A percentile compares a stretch with the other conserved stretches of the same genome.
Conservation (phyloP, 306 rosid genomes). For the Citrullus mucosospermus region DNA sequence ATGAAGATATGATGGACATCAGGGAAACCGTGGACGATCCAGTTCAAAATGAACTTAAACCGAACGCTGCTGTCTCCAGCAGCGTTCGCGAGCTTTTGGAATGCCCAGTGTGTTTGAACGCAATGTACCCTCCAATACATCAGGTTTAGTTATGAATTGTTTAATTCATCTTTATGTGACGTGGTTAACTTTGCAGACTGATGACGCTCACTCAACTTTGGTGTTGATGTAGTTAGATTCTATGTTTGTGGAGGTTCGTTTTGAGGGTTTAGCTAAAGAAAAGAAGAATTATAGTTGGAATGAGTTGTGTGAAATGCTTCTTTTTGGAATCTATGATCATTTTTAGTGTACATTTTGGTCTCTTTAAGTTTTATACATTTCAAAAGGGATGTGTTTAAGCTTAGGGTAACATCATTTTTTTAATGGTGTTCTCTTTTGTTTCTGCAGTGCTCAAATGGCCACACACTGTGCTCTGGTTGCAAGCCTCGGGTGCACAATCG, state of each 20-base stretch:
- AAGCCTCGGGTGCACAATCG: slow-evolving; percentile 93
- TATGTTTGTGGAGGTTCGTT: background rate
- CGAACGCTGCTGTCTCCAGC: slow-evolving; percentile 55
- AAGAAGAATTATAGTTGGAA: background rate
- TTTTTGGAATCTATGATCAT: background rate
- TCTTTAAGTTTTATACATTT: background rate
- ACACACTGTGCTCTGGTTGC: slow-evolving; percentile 83
- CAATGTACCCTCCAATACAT: slow-evolving; percentile 95
- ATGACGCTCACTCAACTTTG: background rate
- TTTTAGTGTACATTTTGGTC: background rate
- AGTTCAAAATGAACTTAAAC: slow-evolving; percentile 32
- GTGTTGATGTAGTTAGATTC: slow-evolving; percentile 2
- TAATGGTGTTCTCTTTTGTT: background rate
- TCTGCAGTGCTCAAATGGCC: slow-evolving; percentile 90
- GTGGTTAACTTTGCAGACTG: background rate
- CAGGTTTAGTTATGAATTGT: slow-evolving; percentile 39
- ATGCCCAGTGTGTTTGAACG: slow-evolving; percentile 92
- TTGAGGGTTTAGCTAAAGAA: background rate
- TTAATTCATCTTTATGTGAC: background rate
- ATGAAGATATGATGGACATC: slow-evolving; percentile 48
- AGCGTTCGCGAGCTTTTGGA: slow-evolving; percentile 85
- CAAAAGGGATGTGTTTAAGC: background rate
- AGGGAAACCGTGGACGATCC: slow-evolving; percentile 49
- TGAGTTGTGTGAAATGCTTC: background rate
- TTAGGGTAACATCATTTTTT: background rate